Evolutionary conservation across 2,329 filamentous ascomycete genomes (phyloP).

Genomic region (Talaromyces verruculosus): DNA sequence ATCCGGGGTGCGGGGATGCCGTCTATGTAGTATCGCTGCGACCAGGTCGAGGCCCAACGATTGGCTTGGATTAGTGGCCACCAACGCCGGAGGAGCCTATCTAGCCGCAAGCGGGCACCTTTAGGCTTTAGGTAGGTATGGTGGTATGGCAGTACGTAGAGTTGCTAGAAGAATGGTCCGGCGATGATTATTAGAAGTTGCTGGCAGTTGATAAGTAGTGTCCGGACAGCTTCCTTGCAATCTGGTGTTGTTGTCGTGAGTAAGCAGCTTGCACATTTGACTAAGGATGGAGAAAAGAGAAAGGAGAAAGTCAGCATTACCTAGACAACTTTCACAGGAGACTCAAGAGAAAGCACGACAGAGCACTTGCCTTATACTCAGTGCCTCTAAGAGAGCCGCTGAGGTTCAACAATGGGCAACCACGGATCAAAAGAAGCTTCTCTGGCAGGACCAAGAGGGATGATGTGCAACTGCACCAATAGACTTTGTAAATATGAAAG

Average conservation of each 20-base stretch:
- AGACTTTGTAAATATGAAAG: neutral
- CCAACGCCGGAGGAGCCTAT: neutral
- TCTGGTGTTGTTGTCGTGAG: neutral
- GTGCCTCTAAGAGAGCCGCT: neutral
- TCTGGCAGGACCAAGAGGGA: neutral
- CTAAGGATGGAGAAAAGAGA: neutral
- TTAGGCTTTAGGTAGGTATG: neutral
- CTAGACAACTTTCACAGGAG: neutral
- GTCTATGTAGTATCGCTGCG: neutral
- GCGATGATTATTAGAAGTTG: neutral
- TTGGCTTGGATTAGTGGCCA: conserved; percentile 6
- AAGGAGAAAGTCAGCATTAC: neutral
- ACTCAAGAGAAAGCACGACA: neutral
- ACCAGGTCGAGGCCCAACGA: neutral
- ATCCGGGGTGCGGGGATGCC: conserved; percentile 17
- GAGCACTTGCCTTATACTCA: neutral
- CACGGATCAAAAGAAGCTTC: conserved; percentile 4
- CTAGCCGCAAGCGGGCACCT: conserved; percentile 2
- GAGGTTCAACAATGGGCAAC: conserved; percentile 4
- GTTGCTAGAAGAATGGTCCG: neutral
- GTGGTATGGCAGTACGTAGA: neutral
- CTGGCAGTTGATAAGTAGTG: neutral
- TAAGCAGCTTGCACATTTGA: neutral
- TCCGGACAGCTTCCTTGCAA: neutral
- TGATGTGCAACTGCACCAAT: neutral